A percentile compares a stretch with the other conserved stretches of the same genome.
Evolutionary conservation across 345 rosid species (phyloP).

Genomic region (Bretschneidera sinensis): DNA sequence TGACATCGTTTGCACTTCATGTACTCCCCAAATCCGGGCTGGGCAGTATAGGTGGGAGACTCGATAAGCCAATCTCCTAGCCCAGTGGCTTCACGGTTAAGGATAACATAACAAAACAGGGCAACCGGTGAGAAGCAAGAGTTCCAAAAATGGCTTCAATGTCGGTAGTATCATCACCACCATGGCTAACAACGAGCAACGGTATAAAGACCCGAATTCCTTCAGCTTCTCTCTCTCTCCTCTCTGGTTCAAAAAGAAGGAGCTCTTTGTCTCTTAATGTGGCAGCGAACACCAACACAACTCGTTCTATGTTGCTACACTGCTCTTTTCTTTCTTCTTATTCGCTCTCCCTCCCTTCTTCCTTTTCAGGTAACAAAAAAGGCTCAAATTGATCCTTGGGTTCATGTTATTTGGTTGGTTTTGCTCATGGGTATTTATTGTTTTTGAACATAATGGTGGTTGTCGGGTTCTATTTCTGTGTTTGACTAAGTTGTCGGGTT

Average conservation of each 20-base stretch:
- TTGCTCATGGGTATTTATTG: not conserved
- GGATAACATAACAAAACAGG: not conserved
- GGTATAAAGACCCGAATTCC: constrained; percentile 10
- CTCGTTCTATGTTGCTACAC: constrained; percentile 49
- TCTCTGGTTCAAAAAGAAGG: constrained; percentile 27
- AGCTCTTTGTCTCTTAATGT: constrained; percentile 27
- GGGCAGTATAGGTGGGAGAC: not conserved
- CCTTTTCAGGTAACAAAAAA: constrained; percentile 45
- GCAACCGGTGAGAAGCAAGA: not conserved
- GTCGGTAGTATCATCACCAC: not conserved
- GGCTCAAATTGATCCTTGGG: not conserved
- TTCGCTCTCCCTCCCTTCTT: constrained; percentile 40
- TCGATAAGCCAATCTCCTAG: not conserved
- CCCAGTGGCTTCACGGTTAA: not conserved
- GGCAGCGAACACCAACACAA: constrained; percentile 17
- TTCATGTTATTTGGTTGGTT: not conserved
- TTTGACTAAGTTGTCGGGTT: no score
- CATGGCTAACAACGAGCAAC: not conserved
- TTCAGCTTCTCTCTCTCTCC: constrained; percentile 58
- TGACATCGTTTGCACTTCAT: not conserved
- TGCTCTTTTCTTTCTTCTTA: constrained; percentile 46
- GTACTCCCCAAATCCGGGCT: not conserved
- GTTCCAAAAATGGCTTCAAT: no score
- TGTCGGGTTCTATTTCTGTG: no score
- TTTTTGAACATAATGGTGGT: not conserved